A percentile compares a stretch with the other conserved stretches of the same genome.
phyloP scores from a whole-genome alignment of 2,329 filamentous ascomycete genomes.

The Tolypocladium cylindrosporum region DNA sequence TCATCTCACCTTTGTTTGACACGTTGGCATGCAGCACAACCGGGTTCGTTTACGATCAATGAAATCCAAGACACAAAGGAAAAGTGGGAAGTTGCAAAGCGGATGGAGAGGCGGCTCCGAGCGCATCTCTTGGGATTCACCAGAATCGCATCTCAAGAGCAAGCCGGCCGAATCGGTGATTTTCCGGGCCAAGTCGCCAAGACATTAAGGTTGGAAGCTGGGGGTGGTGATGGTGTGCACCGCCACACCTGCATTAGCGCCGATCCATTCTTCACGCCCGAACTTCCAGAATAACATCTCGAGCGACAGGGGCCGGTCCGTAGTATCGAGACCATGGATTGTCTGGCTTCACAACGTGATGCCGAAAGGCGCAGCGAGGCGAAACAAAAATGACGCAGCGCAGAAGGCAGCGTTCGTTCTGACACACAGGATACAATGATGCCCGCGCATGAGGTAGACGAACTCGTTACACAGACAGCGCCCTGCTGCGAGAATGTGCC shows the following conservation, averaged over 20 bases:
- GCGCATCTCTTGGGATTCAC: not conserved
- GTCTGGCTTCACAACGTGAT: not conserved
- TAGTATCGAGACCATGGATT: not conserved
- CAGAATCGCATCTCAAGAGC: not conserved
- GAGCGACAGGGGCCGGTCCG: not conserved
- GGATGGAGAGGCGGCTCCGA: not conserved
- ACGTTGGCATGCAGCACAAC: not conserved
- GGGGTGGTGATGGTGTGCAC: conserved; percentile 15
- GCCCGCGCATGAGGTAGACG: too few species aligned
- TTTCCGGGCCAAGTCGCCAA: not conserved
- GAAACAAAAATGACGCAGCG: not conserved
- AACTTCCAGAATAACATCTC: conserved; percentile 1
- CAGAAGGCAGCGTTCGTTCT: not conserved
- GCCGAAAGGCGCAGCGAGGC: not conserved
- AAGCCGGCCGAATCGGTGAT: conserved; percentile 1
- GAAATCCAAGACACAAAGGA: not conserved
- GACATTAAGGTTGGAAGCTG: conserved; percentile 2
- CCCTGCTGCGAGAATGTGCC: too few species aligned
- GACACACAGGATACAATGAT: not conserved
- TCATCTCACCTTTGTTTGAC: not conserved
- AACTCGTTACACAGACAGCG: too few species aligned
- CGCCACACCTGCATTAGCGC: conserved; percentile 28
- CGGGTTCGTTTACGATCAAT: not conserved
- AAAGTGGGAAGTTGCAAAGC: not conserved
- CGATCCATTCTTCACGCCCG: conserved; percentile 14